Base-by-base conservation (phyloP, 495 filamentous ascomycete species). In the Diplogelasinospora grovesii region DNA sequence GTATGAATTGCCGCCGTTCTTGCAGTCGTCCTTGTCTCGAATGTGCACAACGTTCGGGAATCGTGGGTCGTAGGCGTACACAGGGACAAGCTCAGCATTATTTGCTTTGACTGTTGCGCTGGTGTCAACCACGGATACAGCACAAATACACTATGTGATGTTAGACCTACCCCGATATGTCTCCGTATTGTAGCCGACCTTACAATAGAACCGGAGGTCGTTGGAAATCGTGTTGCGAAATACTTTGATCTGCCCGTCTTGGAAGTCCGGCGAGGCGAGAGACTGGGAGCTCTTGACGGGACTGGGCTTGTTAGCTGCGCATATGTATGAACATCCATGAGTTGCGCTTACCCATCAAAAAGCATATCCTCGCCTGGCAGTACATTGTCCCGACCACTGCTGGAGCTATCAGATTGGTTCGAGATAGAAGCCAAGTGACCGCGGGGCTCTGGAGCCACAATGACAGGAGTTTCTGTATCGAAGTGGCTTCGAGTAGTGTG, bases 41-140 rank as follows among this genome's bases (percentile, higher is more conserved):
- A 63, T 51, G 39, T 56, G 59, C 2, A 63, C 46, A 13, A 59
- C 48, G 16, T 59, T 48, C n/a, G 50, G 39, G 10, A 58, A 49
- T 2, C 53, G 48, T 7, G 46, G 52, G 36, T 60, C 59, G 31
- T 63, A 61, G 11, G 57, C 55, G 29, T 63, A 63, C 4, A 58
- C 41, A 13, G 60, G 60, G n/a, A 63, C 51, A 1, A 63, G 50
- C 24, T 63, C 52, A 8, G 60, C 60, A 14, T 60, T 59, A 8
- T 22, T 33, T 5, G 51, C 48, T 55, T 61, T 63, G 23, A 63
- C 59, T 63, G 1, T 27, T n/a, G n/a, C n/a, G n/a, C n/a, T 21
- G 16, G 15, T 8, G 36, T 21, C 15, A 14, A 32, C n/a, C 22
- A 16, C 8, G 3, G 20, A 36, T 31, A 21, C 36, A 21, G 19